Percentiles rank a stretch among this genome's conserved stretches.
Evolutionary conservation across 768 basidiomycete species (phyloP).

Genomic region (Kwoniella bestiolae): DNA sequence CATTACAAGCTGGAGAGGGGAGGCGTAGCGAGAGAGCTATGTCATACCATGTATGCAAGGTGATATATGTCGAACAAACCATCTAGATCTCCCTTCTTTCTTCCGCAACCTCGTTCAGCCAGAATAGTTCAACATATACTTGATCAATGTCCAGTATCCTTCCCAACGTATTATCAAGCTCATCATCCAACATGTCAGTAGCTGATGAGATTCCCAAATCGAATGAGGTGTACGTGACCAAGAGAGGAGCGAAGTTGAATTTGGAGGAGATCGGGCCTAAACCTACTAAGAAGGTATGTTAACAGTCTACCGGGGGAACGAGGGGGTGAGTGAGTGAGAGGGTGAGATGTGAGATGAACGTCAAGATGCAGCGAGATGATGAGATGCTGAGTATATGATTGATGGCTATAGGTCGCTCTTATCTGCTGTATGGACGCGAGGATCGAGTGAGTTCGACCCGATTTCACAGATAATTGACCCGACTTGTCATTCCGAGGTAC

Average conservation of each 20-base stretch:
- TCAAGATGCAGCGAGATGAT: no score
- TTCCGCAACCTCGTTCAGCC: background rate
- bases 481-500: no score
- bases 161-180: background rate
- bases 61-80: background rate
- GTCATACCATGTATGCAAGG: background rate
- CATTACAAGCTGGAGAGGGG: background rate
- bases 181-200: background rate
- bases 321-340: background rate
- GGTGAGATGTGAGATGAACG: background rate
- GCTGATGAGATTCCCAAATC: slow-evolving; percentile 11
- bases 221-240: slow-evolving; percentile 12
- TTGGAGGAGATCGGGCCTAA: slow-evolving; percentile 15
- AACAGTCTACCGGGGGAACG: background rate
- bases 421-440: slow-evolving; percentile 18
- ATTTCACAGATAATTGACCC: no score
- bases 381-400: background rate
- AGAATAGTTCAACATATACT: background rate
- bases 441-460: slow-evolving; percentile 26
- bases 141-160: slow-evolving; percentile 8
- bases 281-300: slow-evolving; percentile 16
- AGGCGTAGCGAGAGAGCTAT: background rate
- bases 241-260: slow-evolving; percentile 14
- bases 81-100: background rate
- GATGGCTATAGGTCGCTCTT: slow-evolving; percentile 1